Conservation (phyloP, 2,329 filamentous ascomycete genomes). For the Paecilomyces fulvus region DNA sequence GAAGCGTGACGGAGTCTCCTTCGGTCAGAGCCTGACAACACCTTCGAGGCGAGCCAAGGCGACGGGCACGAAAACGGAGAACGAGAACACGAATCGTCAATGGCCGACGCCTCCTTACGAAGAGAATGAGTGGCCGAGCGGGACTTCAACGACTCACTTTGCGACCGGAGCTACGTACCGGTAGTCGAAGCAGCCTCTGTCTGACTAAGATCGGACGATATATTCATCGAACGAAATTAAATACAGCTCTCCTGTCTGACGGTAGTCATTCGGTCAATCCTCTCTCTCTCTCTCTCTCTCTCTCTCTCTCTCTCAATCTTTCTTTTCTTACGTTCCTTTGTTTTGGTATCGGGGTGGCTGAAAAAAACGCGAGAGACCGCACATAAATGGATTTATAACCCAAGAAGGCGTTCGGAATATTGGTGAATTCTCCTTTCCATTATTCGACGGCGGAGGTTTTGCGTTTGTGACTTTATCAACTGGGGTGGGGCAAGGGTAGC, state of each 20-base stretch:
- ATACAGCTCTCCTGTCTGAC: neutral
- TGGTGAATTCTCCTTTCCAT: neutral
- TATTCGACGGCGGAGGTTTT: constrained; percentile 1
- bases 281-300: constrained; percentile 8
- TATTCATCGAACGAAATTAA: neutral
- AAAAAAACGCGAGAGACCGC: neutral
- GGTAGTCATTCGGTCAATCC: neutral
- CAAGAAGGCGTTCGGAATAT: constrained; percentile 1
- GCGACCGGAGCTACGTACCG: constrained; percentile 48
- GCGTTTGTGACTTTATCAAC: constrained; percentile 1
- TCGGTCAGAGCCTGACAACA: constrained; percentile 47
- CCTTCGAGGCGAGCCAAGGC: constrained; percentile 62
- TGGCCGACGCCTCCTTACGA: constrained; percentile 96
- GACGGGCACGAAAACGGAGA: constrained; percentile 47
- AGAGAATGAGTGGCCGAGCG: constrained; percentile 82
- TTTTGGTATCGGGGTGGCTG: neutral
- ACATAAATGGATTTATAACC: neutral
- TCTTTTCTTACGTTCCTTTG: constrained; percentile 2
- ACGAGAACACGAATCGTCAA: constrained; percentile 53
- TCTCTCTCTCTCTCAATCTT: constrained; percentile 8
- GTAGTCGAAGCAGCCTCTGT: constrained; percentile 12
- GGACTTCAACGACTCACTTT: constrained; percentile 73
- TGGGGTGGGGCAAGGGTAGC: constrained; percentile 3
- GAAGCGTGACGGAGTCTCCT: constrained; percentile 68
- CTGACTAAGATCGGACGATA: neutral